Evolutionary conservation across 164 flowering plant genomes (phyloP).

Genomic region (Akebia trifoliata): DNA sequence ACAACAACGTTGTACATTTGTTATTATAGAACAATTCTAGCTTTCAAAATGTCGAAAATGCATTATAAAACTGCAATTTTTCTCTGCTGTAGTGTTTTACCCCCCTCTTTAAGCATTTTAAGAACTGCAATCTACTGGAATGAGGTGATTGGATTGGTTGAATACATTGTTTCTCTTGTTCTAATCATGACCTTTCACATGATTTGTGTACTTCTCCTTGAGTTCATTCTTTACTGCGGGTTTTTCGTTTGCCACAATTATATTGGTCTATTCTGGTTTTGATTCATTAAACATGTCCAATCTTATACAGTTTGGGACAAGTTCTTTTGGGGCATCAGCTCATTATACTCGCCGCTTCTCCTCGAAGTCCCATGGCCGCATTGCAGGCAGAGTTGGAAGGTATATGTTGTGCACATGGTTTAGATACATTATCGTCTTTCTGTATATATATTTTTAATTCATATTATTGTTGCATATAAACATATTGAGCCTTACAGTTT

Average conservation of each 20-base stretch:
- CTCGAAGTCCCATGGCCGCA: conserved; percentile 83
- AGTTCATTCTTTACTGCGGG: not conserved
- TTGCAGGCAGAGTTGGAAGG: conserved; percentile 90
- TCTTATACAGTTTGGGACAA: conserved; percentile 64
- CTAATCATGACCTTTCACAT: not conserved
- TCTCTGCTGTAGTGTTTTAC: no score
- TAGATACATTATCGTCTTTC: not conserved
- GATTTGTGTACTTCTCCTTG: not conserved
- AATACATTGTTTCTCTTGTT: no score
- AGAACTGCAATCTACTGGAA: no score
- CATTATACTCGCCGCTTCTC: conserved; percentile 75
- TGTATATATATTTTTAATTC: not conserved
- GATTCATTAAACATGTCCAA: conserved; percentile 5
- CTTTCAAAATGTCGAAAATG: no score
- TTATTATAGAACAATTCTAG: no score
- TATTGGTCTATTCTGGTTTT: not conserved
- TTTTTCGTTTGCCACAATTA: not conserved
- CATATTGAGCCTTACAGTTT: no score
- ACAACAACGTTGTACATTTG: no score
- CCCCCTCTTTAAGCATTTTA: no score
- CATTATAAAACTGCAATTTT: no score
- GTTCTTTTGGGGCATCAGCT: conserved; percentile 77
- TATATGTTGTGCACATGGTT: conserved; percentile 10
- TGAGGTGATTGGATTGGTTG: no score
- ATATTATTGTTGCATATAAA: not conserved